phyloP scores from a whole-genome alignment of 2,329 filamentous ascomycete genomes.

The Curvularia spicifera region DNA sequence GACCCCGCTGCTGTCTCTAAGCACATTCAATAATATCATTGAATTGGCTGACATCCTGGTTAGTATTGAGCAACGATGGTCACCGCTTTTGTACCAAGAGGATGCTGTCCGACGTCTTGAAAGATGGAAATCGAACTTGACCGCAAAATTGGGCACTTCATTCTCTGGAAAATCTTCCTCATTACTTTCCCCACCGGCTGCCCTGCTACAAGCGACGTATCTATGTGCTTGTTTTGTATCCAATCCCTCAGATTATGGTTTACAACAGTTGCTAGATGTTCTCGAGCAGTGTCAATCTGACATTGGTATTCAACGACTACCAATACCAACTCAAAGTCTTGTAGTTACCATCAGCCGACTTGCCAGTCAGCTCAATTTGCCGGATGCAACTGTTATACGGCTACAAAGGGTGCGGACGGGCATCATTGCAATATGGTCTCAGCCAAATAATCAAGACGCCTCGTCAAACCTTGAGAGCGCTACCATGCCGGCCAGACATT shows the following conservation, averaged over 20 bases:
- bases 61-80: slow-evolving; percentile 10
- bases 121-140: slow-evolving; percentile 47
- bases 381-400: slow-evolving; percentile 24
- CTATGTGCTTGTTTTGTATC: slow-evolving; percentile 32
- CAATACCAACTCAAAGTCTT: slow-evolving; percentile 38
- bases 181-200: slow-evolving; percentile 34
- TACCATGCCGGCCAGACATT: slow-evolving; percentile 8
- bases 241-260: slow-evolving; percentile 27
- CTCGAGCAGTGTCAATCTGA: slow-evolving; percentile 37
- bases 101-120: slow-evolving; percentile 45
- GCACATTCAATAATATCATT: slow-evolving; percentile 61
- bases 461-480: slow-evolving; percentile 3
- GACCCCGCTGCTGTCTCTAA: slow-evolving; percentile 53
- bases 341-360: slow-evolving; percentile 30
- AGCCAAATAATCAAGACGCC: background rate
- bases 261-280: slow-evolving; percentile 29
- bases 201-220: slow-evolving; percentile 40
- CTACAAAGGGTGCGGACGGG: slow-evolving; percentile 28
- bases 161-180: slow-evolving; percentile 18
- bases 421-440: slow-evolving; percentile 23
- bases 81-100: background rate
- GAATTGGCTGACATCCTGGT: slow-evolving; percentile 37
- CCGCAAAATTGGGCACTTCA: slow-evolving; percentile 33
- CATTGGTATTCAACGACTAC: slow-evolving; percentile 30
- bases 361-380: slow-evolving; percentile 19